Evolutionary conservation across 331 rosid species (phyloP).

Genomic region (Pyrus hybrid): DNA sequence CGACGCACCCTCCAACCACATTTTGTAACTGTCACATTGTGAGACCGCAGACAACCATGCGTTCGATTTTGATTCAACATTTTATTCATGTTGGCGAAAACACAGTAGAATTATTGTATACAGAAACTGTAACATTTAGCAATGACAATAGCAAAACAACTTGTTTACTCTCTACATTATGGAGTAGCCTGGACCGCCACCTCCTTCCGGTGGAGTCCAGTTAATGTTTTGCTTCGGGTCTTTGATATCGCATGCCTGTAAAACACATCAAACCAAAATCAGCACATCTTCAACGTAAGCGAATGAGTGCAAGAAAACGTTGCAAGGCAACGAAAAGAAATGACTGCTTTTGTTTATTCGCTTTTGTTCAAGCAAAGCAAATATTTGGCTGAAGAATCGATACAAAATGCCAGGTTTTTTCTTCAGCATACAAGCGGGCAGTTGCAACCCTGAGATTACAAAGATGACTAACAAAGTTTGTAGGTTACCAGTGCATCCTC

Average conservation of each 20-base stretch:
- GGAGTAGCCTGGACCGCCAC: constrained; percentile 87
- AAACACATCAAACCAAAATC: background rate
- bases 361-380: too few relatives aligned
- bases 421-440: background rate
- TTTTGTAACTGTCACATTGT: too few relatives aligned
- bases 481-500: background rate
- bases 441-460: background rate
- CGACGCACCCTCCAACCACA: too few relatives aligned
- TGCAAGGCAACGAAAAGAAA: background rate
- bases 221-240: constrained; percentile 77
- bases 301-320: background rate
- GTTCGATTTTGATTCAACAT: background rate
- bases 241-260: constrained; percentile 85
- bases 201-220: constrained; percentile 91
- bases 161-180: constrained; percentile 41
- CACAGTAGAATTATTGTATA: background rate
- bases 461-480: background rate
- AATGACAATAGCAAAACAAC: background rate
- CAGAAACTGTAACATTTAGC: background rate
- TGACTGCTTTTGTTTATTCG: background rate
- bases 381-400: background rate
- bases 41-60: background rate
- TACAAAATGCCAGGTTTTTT: background rate
- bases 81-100: background rate
- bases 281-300: background rate